phyloP scores from a whole-genome alignment of 2,329 filamentous ascomycete species.

The Chrysosporium keratinophilum region DNA sequence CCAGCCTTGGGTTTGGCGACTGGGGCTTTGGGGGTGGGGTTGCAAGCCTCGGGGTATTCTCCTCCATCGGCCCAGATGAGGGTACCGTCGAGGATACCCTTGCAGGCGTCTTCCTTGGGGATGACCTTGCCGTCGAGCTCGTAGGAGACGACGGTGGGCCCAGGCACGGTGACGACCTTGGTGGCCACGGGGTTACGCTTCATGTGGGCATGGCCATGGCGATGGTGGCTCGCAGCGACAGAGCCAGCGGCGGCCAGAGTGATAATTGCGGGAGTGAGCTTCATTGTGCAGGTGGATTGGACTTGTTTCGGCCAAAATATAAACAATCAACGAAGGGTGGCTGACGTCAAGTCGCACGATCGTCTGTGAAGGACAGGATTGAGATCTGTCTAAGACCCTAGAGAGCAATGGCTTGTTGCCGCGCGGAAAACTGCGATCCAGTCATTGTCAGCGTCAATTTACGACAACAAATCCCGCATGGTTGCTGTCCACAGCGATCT shows the following conservation, averaged over 20 bases:
- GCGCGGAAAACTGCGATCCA: not conserved
- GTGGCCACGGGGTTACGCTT: slow-evolving; percentile 35
- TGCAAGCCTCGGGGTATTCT: slow-evolving; percentile 47
- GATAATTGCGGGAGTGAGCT: slow-evolving; percentile 32
- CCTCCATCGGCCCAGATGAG: slow-evolving; percentile 55
- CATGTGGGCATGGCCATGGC: slow-evolving; percentile 28
- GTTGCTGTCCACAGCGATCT: not conserved
- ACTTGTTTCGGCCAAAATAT: slow-evolving; percentile 4
- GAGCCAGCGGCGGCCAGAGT: slow-evolving; percentile 36
- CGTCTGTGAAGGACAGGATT: slow-evolving; percentile 14
- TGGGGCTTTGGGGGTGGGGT: slow-evolving; percentile 16
- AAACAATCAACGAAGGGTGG: slow-evolving; percentile 2
- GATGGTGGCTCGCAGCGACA: slow-evolving; percentile 23
- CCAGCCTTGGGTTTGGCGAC: slow-evolving; percentile 27
- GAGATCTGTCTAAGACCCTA: slow-evolving; percentile 18
- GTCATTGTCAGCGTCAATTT: not conserved
- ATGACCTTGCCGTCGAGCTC: slow-evolving; percentile 57
- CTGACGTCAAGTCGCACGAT: slow-evolving; percentile 14
- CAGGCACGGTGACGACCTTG: slow-evolving; percentile 46
- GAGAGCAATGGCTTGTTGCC: not conserved
- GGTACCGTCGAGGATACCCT: slow-evolving; percentile 60
- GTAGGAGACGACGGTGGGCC: slow-evolving; percentile 59
- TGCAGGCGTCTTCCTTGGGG: slow-evolving; percentile 53
- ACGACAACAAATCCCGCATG: not conserved
- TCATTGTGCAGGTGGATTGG: slow-evolving; percentile 26